These are phyloP conservation scores for Arctostaphylos glauca DNA, from an alignment of 148 eudicot species.

Conservation along the genomic window DNA sequence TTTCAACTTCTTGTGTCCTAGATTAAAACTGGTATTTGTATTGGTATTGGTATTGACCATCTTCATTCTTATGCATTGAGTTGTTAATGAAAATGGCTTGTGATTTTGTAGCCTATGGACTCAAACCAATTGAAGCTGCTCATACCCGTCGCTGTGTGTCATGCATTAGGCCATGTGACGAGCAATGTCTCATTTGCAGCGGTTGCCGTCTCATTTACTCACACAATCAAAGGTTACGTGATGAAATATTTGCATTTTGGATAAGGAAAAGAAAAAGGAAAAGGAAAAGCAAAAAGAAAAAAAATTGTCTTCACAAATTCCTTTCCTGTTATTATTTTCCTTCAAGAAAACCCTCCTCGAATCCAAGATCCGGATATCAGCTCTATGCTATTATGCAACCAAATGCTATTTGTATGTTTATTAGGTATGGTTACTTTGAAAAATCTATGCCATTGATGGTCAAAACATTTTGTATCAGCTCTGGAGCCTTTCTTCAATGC, in stretches of 20 bases:
- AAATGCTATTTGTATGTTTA: neutral
- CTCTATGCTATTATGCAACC: neutral
- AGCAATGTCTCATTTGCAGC: slow-evolving; percentile 99
- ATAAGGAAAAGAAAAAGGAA: neutral
- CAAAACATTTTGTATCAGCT: slow-evolving; percentile 39
- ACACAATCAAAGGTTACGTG: slow-evolving; percentile 86
- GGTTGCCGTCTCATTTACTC: slow-evolving; percentile 98
- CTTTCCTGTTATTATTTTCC: no score
- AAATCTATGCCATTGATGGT: neutral
- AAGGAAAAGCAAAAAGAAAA: neutral
- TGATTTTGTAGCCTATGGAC: slow-evolving; percentile 75
- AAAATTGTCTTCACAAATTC: neutral
- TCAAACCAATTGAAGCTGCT: slow-evolving; percentile 76
- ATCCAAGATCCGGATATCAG: neutral
- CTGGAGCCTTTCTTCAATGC: slow-evolving; percentile 99
- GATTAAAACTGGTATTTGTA: neutral
- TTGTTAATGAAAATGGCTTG: slow-evolving; percentile 10
- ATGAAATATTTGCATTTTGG: neutral
- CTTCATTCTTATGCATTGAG: neutral
- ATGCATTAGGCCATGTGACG: slow-evolving; percentile 91
- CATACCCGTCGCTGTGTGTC: slow-evolving; percentile 90
- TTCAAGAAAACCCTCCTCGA: neutral
- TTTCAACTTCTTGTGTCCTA: neutral
- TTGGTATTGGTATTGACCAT: neutral
- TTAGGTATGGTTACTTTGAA: neutral